Base-by-base conservation (phyloP, 306 rosid species). In the Medicago lupulina region DNA sequence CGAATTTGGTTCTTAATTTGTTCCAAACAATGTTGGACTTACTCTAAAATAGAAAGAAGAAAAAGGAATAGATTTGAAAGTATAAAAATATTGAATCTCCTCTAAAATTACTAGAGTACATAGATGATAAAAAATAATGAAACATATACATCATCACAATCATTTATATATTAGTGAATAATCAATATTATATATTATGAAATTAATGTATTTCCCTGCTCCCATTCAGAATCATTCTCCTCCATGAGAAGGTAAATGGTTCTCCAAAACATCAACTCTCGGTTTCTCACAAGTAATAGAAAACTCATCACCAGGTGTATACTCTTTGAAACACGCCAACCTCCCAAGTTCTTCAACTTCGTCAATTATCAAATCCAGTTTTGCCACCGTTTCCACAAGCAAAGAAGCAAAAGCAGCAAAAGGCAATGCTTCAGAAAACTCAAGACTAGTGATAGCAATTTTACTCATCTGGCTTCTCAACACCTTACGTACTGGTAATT, bases 341-440 rank as follows among this genome's bases (percentile, higher is more conserved):
- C 85, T 88, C 16, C 96, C 98, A 41, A 93, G 58, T 55, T 83
- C 92, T 31, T 93, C 94, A 58, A 93, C 91, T 80, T 88, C 91
- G 51, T 77, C 91, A 1, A 93, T 93, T 12, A 93, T 84, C 51
- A 44, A 46, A 17, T 93, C 97, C 12, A 93, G 85, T 83, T 91
- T 93, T 0, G 96, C 98, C 63, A 87, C 97, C 1, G 86, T 88
- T 80, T 93, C 98, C 77, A 91, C 97, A 7, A 93, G 88, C 84
- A 91, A 62, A 4, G 94, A 88, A 15, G 97, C 96, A 78, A 93
- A 93, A 7, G 98, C 97, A 49, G 97, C 98, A 31, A 93, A 85
- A 9, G 97, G 97, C 67, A 91, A 89, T 36, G 97, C 97, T 51
- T 93, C 98, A 11, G 90, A 88, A 82, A 93, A 88, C 71, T 93